Base-by-base conservation (phyloP, 306 rosid species). In the Chamaecrista fasciculata region DNA sequence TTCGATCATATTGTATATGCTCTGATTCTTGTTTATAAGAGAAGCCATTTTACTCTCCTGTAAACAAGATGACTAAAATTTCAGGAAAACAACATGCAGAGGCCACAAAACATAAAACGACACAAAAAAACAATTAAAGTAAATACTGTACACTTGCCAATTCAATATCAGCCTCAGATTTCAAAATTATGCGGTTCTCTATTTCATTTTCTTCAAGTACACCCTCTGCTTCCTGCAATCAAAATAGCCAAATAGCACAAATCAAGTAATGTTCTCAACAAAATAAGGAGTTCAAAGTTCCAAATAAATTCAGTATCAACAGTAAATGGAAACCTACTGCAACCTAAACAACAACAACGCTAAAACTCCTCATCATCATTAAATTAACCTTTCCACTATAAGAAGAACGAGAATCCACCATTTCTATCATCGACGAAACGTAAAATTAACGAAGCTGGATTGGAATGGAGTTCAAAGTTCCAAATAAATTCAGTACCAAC, bases 21-120 rank as follows among this genome's bases (percentile, higher is more conserved):
- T 53, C 60, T 58, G 43, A 43, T 64, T 59, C 55, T 48, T 74
- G 44, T 74, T 70, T 23, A 48, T 33, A 39, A 19, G 53, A 25
- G 53, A 75, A 65, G 40, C 15, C 46, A 73, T 56, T 44, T 72
- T 31, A 50, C 55, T 68, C 84, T 79, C 82, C 98, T 84, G 75
- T 76, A 36, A 79, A 62, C 43, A 62, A 70, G 20, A 53, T 21
- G 19, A 39, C 66, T 42, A 61, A n/a, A n/a, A n/a, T n/a, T n/a
- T n/a, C n/a, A n/a, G 70, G 55, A 39, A 19, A 53, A 60, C 18
- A 24, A 25, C 58, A 21, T 33, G 24, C 31, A 55, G 72, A 47
- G 66, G n/a, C 20, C 1, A 47, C 57, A 25, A 40, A 10, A n/a
- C 68, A 21, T 18, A 20, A 66, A 61, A 42, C n/a, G 31, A 20